Base-by-base conservation (phyloP, 2,329 filamentous ascomycete species). In the Fusarium sp. region DNA sequence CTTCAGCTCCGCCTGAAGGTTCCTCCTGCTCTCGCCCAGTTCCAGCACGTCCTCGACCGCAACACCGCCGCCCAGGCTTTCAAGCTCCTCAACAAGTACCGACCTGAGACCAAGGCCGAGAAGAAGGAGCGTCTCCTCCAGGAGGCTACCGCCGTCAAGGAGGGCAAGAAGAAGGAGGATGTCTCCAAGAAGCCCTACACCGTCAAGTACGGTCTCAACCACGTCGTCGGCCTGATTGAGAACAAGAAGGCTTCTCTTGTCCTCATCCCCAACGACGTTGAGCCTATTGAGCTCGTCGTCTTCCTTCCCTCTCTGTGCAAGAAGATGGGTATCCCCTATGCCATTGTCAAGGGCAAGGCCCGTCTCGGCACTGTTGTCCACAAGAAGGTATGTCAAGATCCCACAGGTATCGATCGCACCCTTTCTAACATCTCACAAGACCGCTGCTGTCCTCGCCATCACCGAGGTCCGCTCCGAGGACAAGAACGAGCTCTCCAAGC, bases 131-230 rank as follows among this genome's bases (percentile, higher is more conserved):
- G 97, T 88, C 91, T 99, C 78, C 92, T 94, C 86, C 95, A 98
- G 91, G 97, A 99, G 92, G 97, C 97, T 78, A 98, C 95, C 81
- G 97, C 97, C 83, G 92, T 99, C 86, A 92, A 95, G 86, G 95
- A 98, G 88, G 97, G 97, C 87, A 98, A 98, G 94, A 99, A 98
- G 94, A 98, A 98, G 94, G 97, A 99, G 91, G 95, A 98, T 83
- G 96, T 97, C 85, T 94, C 91, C 93, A 98, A 98, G 95, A 99
- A 99, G 94, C 97, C 97, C 83, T 99, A 98, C 89, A 89, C 93
- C 79, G 95, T 97, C 91, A 99, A 99, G 93, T 99, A 98, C 88
- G 97, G 97, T 90, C 93, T 99, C 82, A 99, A 99, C 93, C 97
- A 99, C 91, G 97, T 99, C 78, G 95, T 98, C 79, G 95, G 94